Percentiles rank a stretch among this genome's conserved stretches.
Evolutionary conservation across 2,329 filamentous ascomycete genomes (phyloP).

Genomic region (Pleurostoma richardsiae): DNA sequence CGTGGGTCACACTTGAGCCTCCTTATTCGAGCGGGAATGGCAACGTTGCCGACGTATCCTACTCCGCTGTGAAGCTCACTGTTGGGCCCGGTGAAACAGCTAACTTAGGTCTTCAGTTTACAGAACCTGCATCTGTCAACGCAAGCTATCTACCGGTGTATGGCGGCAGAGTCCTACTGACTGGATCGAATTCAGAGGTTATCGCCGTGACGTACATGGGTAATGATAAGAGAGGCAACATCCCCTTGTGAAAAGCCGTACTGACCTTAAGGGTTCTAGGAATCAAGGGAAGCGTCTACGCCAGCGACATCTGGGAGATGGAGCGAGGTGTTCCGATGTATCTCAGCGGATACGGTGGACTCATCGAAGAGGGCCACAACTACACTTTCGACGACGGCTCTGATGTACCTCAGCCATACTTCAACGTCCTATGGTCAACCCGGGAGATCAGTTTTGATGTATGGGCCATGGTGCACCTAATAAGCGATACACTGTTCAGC

Average conservation of each 20-base stretch:
- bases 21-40: slow-evolving; percentile 7
- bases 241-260: neutral
- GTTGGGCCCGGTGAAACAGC: neutral
- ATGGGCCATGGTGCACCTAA: neutral
- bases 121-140: slow-evolving; percentile 11
- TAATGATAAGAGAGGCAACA: neutral
- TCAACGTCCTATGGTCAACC: slow-evolving; percentile 11
- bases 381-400: slow-evolving; percentile 10
- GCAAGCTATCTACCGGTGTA: slow-evolving; percentile 14
- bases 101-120: slow-evolving; percentile 5
- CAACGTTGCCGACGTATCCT: neutral
- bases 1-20: slow-evolving; percentile 12
- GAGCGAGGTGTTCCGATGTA: slow-evolving; percentile 9
- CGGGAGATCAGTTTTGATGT: slow-evolving; percentile 9
- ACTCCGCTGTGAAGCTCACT: neutral
- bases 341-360: slow-evolving; percentile 7
- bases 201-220: slow-evolving; percentile 16
- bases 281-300: slow-evolving; percentile 9
- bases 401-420: slow-evolving; percentile 10
- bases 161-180: slow-evolving; percentile 16
- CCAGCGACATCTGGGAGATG: slow-evolving; percentile 11
- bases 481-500: no score
- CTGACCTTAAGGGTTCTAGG: slow-evolving; percentile 1
- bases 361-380: slow-evolving; percentile 9
- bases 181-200: slow-evolving; percentile 15